Conservation (phyloP, 1,139 yeast species). For the Diutina pseudorugosa region DNA sequence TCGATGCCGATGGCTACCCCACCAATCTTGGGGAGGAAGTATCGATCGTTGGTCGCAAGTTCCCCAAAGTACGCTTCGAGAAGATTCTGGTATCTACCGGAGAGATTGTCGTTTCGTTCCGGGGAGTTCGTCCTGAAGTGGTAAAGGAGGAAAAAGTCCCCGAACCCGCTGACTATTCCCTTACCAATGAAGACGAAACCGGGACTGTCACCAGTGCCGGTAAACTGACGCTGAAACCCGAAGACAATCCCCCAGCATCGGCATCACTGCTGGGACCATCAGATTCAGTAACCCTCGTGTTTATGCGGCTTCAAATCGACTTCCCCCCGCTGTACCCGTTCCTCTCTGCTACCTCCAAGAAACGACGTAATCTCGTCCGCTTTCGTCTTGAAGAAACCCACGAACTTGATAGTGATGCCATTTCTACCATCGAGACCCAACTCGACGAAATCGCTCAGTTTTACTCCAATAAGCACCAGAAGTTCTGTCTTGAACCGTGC, state of each 20-base stretch:
- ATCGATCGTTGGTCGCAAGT: constrained; percentile 77
- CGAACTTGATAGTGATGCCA: constrained; percentile 39
- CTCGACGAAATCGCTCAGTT: constrained; percentile 45
- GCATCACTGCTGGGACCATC: background rate
- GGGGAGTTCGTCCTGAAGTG: constrained; percentile 55
- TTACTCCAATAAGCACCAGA: constrained; percentile 41
- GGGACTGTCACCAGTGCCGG: constrained; percentile 1
- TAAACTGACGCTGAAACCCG: background rate
- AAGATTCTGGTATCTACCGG: constrained; percentile 84
- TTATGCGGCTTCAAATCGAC: constrained; percentile 52
- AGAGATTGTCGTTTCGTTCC: constrained; percentile 55
- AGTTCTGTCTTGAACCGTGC: constrained; percentile 73
- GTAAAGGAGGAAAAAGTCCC: background rate
- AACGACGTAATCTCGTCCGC: constrained; percentile 17
- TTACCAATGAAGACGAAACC: constrained; percentile 5
- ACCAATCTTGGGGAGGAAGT: constrained; percentile 85
- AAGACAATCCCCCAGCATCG: background rate
- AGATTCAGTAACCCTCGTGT: constrained; percentile 46
- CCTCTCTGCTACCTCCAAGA: constrained; percentile 10
- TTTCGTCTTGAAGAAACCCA: constrained; percentile 71
- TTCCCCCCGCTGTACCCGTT: constrained; percentile 69
- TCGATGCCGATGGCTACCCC: constrained; percentile 35
- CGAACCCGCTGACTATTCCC: background rate
- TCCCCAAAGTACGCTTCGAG: constrained; percentile 79
- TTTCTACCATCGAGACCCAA: constrained; percentile 36